These are phyloP conservation scores for Limnomonas spitsbergensis DNA, from an alignment of 139 green algal species.

Conservation along the genomic window DNA sequence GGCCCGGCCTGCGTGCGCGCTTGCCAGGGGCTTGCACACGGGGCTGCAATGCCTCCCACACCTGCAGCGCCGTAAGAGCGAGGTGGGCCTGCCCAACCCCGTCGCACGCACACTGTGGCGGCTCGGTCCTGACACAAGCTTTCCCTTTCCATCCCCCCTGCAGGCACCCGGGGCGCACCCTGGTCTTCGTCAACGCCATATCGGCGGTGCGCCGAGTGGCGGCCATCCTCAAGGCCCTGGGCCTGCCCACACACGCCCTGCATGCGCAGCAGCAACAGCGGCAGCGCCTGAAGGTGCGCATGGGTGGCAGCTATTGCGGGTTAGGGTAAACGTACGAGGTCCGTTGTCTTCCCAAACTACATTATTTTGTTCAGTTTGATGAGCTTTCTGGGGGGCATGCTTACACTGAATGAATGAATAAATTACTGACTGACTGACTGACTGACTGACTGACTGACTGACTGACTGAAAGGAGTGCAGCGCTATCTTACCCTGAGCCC, in stretches of 20 bases:
- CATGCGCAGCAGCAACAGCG: constrained; percentile 93
- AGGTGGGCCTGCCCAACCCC: no score
- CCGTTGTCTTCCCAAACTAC: no score
- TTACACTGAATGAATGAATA: no score
- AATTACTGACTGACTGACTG: no score
- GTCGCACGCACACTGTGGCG: no score
- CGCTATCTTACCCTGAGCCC: no score
- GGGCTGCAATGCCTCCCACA: neutral
- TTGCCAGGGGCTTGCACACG: neutral
- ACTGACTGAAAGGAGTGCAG: no score
- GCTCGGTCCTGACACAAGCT: neutral
- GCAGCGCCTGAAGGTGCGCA: constrained; percentile 79
- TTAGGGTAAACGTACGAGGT: neutral
- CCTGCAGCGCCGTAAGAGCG: no score
- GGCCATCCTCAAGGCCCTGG: constrained; percentile 81
- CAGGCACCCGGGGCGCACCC: constrained; percentile 73
- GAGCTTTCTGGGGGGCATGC: no score
- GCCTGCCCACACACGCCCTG: constrained; percentile 63
- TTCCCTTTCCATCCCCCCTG: neutral
- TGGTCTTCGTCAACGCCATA: constrained; percentile 92
- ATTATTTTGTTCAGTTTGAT: no score
- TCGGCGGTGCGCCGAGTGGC: constrained; percentile 62
- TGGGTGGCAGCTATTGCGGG: neutral
- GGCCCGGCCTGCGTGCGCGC: no score
- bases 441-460: no score